Evolutionary conservation across 1,284 basidiomycete genomes (phyloP).

Genomic region (Polyporus tsugae): DNA sequence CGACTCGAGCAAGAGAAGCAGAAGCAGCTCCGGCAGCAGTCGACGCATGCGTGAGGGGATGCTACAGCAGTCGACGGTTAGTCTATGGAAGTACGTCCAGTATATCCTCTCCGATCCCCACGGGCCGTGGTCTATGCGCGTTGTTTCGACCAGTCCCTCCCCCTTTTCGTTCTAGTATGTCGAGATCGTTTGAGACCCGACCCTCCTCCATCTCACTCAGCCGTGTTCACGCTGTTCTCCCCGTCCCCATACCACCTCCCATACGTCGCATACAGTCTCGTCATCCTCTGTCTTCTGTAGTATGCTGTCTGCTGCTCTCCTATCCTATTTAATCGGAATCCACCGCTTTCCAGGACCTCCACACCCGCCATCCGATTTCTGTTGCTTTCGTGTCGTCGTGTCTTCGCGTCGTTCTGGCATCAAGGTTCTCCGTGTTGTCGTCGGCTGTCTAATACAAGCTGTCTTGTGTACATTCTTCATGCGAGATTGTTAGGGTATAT

Average conservation of each 20-base stretch:
- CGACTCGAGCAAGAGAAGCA: slow-evolving; percentile 90
- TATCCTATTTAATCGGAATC: slow-evolving; percentile 32
- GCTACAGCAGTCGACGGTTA: background rate
- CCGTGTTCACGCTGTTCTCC: background rate
- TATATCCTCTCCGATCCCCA: background rate
- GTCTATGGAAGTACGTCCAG: slow-evolving; percentile 2
- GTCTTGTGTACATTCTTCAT: slow-evolving; percentile 1
- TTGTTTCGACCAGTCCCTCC: slow-evolving; percentile 7
- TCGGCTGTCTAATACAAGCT: slow-evolving; percentile 10
- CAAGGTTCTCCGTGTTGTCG: slow-evolving; percentile 14
- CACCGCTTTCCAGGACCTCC: background rate
- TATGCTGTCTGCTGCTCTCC: slow-evolving; percentile 35
- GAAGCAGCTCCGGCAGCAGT: slow-evolving; percentile 70
- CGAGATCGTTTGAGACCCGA: background rate
- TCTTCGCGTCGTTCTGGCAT: slow-evolving; percentile 12
- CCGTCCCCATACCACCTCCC: background rate
- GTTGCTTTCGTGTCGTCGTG: slow-evolving; percentile 15
- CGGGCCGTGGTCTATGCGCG: slow-evolving; percentile 14
- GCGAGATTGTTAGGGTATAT: too few species aligned
- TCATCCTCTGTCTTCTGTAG: slow-evolving; percentile 21
- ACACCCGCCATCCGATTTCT: background rate
- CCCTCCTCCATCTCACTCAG: background rate
- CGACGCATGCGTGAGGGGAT: slow-evolving; percentile 20
- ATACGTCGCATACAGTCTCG: background rate
- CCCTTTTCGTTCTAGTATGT: background rate